A percentile compares a stretch with the other conserved stretches of the same genome.
These are phyloP conservation scores for Allantophomopsis cytisporea DNA, from an alignment of 2,329 filamentous ascomycete species.

Conservation along the genomic window DNA sequence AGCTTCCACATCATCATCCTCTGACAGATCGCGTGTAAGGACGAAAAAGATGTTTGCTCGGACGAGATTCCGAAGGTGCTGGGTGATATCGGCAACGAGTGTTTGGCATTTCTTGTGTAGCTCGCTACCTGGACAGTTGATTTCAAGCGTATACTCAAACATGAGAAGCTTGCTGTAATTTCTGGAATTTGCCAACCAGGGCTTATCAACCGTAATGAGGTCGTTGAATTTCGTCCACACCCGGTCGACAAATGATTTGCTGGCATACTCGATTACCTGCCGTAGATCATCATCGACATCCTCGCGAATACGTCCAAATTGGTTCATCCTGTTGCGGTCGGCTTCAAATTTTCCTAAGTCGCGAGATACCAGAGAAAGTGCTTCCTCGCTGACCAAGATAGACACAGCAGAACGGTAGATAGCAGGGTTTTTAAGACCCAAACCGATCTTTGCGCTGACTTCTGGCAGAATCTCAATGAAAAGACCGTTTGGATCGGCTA, in stretches of 20 bases:
- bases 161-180: slow-evolving; percentile 16
- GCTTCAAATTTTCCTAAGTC: neutral
- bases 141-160: too few relatives aligned
- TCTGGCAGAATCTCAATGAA: slow-evolving; percentile 54
- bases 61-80: slow-evolving; percentile 15
- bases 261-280: slow-evolving; percentile 45
- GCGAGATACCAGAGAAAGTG: slow-evolving; percentile 21
- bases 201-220: slow-evolving; percentile 20
- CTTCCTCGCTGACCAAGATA: slow-evolving; percentile 49
- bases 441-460: slow-evolving; percentile 42
- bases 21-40: neutral
- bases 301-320: slow-evolving; percentile 32
- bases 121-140: too few relatives aligned
- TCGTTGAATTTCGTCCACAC: slow-evolving; percentile 21
- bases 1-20: neutral
- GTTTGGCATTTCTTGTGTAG: too few relatives aligned
- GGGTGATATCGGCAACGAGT: too few relatives aligned
- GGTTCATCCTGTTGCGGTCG: slow-evolving; percentile 7
- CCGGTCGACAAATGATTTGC: slow-evolving; percentile 34
- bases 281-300: slow-evolving; percentile 36
- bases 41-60: slow-evolving; percentile 4
- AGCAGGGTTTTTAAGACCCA: slow-evolving; percentile 26
- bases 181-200: slow-evolving; percentile 20
- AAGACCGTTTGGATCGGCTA: slow-evolving; percentile 33
- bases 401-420: slow-evolving; percentile 37